Evolutionary conservation across 2,329 filamentous ascomycete genomes (phyloP).

Genomic region (Akanthomyces uredinophilus): DNA sequence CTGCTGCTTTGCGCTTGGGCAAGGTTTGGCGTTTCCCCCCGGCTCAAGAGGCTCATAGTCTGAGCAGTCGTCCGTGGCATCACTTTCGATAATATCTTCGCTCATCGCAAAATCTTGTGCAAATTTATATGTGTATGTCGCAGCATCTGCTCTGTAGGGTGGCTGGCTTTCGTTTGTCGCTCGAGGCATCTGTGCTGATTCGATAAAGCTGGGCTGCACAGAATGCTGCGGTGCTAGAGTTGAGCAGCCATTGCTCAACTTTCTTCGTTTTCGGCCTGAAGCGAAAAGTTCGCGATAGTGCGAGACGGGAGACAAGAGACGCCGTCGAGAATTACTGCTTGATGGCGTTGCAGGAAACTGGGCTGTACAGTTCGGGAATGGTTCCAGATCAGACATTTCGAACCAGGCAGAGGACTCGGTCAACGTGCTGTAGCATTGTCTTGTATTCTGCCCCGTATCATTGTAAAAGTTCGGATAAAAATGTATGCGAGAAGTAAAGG

Average conservation of each 20-base stretch:
- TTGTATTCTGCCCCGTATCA: too few species aligned
- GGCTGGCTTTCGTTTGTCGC: neutral
- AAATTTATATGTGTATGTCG: neutral
- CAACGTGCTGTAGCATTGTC: too few species aligned
- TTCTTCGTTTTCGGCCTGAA: neutral
- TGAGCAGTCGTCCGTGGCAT: neutral
- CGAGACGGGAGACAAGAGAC: neutral
- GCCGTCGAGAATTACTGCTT: neutral
- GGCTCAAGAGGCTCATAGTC: neutral
- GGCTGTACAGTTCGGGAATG: neutral
- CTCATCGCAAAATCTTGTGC: neutral
- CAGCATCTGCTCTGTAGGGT: neutral
- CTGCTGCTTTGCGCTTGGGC: neutral
- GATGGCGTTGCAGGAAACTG: too few species aligned
- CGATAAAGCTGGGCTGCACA: neutral
- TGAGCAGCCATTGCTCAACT: neutral
- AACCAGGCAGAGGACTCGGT: neutral
- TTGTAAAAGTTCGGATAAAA: too few species aligned
- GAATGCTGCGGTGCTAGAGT: neutral
- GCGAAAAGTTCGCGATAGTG: neutral
- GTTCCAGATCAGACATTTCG: neutral
- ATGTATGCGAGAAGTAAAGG: neutral
- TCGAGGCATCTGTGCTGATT: neutral
- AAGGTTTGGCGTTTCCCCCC: neutral
- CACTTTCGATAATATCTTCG: neutral